Percentiles rank a stretch among this genome's conserved stretches.
These are phyloP conservation scores for Tagetes erecta DNA, from an alignment of 129 eudicot species.

Conservation along the genomic window DNA sequence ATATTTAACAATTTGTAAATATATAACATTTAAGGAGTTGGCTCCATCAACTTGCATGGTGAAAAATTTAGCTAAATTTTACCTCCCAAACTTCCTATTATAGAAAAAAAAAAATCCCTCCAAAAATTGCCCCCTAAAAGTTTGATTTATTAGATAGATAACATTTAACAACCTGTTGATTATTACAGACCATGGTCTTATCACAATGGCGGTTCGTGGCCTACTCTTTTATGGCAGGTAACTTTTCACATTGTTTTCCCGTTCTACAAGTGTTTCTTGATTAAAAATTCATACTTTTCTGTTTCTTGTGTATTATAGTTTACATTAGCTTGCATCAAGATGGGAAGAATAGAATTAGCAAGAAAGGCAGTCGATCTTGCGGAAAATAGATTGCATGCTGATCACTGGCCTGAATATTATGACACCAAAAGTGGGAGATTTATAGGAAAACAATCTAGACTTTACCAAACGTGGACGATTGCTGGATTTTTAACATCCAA, in stretches of 20 bases:
- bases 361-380: conserved; percentile 72
- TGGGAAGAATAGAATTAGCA: conserved; percentile 85
- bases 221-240: conserved; percentile 98
- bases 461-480: conserved; percentile 97
- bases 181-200: conserved; percentile 96
- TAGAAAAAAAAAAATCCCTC: too few relatives aligned
- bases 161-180: not conserved
- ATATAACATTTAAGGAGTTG: too few relatives aligned
- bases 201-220: conserved; percentile 99
- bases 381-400: conserved; percentile 56
- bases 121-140: too few relatives aligned
- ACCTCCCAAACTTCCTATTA: too few relatives aligned
- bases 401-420: conserved; percentile 95
- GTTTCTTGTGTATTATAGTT: conserved; percentile 43
- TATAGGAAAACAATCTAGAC: conserved; percentile 89
- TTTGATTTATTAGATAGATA: not conserved
- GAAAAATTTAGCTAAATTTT: too few relatives aligned
- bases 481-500: conserved; percentile 89
- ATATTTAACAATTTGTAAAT: too few relatives aligned
- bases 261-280: not conserved
- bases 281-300: not conserved
- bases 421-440: conserved; percentile 84
- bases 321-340: conserved; percentile 95
- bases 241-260: not conserved
- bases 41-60: too few relatives aligned